Conservation (phyloP, 148 eudicot genomes). For the Vaccinium darrowii region DNA sequence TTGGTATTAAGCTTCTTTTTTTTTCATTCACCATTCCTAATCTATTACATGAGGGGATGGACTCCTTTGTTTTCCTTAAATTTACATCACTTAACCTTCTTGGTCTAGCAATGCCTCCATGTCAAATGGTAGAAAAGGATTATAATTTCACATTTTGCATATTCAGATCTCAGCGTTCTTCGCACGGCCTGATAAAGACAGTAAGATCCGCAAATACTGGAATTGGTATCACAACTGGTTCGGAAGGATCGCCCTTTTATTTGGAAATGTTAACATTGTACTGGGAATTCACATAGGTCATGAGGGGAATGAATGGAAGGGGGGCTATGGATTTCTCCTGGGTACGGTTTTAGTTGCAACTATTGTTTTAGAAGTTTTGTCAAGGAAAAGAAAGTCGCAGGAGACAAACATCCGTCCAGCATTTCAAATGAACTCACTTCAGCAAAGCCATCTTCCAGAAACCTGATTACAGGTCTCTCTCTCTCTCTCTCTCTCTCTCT, state of each 20-base stretch:
- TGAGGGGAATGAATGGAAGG: slow-evolving; percentile 75
- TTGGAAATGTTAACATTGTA: slow-evolving; percentile 71
- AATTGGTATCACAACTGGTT: slow-evolving; percentile 71
- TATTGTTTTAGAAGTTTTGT: slow-evolving; percentile 59
- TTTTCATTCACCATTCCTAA: too few species aligned
- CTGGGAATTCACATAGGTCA: slow-evolving; percentile 71
- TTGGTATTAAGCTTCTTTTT: background rate
- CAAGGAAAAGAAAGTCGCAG: slow-evolving; percentile 46
- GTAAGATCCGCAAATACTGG: slow-evolving; percentile 73
- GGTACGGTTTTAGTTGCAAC: slow-evolving; percentile 40
- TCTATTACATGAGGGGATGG: too few species aligned
- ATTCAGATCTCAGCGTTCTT: slow-evolving; percentile 78
- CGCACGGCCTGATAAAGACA: slow-evolving; percentile 66
- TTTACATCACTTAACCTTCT: background rate
- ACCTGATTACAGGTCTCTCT: background rate
- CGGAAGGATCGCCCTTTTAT: slow-evolving; percentile 74
- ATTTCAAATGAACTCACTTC: slow-evolving; percentile 51
- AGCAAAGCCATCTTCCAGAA: background rate
- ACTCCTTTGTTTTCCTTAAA: background rate
- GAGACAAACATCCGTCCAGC: slow-evolving; percentile 37
- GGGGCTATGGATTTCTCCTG: slow-evolving; percentile 78
- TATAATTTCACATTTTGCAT: background rate
- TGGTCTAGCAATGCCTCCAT: background rate
- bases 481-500: slow-evolving; percentile 5
- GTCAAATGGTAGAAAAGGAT: background rate